A percentile compares a stretch with the other conserved stretches of the same genome.
These are phyloP conservation scores for Scheffersomyces stipitis DNA, from an alignment of 805 yeast species.

Conservation along the genomic window DNA sequence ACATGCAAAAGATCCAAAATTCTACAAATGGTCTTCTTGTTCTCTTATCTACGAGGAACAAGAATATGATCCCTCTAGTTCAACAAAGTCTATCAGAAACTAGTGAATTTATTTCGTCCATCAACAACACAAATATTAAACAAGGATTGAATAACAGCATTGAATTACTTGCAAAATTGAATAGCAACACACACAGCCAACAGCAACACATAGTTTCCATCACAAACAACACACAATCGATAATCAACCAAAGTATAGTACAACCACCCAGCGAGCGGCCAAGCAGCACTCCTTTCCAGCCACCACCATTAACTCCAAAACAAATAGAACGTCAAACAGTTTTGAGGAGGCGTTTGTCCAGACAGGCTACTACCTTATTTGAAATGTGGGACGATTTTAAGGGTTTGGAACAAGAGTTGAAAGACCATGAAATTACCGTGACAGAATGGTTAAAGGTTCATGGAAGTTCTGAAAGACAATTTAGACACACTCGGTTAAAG, in stretches of 20 bases:
- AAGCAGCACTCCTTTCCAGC: not conserved
- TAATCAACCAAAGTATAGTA: slow-evolving; percentile 1
- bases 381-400: slow-evolving; percentile 38
- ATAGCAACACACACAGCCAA: slow-evolving; percentile 3
- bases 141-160: slow-evolving; percentile 15
- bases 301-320: not conserved
- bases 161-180: slow-evolving; percentile 16
- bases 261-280: not conserved
- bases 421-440: slow-evolving; percentile 20
- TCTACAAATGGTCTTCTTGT: slow-evolving; percentile 11
- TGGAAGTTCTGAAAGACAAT: slow-evolving; percentile 28
- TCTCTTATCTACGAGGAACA: slow-evolving; percentile 10
- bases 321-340: slow-evolving; percentile 18
- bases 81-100: slow-evolving; percentile 14
- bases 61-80: slow-evolving; percentile 12
- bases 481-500: slow-evolving; percentile 26
- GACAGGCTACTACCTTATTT: slow-evolving; percentile 27
- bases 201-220: not conserved
- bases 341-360: slow-evolving; percentile 21
- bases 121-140: slow-evolving; percentile 10
- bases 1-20: slow-evolving; percentile 15
- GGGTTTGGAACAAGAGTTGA: slow-evolving; percentile 22
- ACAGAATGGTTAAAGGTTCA: slow-evolving; percentile 33
- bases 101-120: slow-evolving; percentile 6
- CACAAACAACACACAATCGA: slow-evolving; percentile 5